Evolutionary conservation across 106 monocot genomes (phyloP).

Genomic region (Dioscorea alata): DNA sequence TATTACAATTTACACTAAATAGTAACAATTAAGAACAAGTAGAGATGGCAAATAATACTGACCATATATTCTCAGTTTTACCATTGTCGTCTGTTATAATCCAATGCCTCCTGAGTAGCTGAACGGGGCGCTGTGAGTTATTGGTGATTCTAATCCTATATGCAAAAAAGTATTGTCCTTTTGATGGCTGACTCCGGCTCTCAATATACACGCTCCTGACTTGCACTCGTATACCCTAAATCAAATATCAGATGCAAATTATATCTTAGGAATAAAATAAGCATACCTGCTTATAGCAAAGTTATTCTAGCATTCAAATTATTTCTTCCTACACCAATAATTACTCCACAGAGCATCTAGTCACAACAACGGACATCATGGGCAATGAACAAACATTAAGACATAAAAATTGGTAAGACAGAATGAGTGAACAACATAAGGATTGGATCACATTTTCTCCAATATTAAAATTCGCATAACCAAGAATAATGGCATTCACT

Average conservation of each 20-base stretch:
- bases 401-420: too few species aligned
- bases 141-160: conserved; percentile 71
- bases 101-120: conserved; percentile 95
- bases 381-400: too few species aligned
- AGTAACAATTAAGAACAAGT: not conserved
- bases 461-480: too few species aligned
- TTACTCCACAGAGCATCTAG: too few species aligned
- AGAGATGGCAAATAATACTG: conserved; percentile 3
- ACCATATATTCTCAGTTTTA: conserved; percentile 89
- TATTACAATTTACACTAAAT: not conserved
- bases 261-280: not conserved
- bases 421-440: too few species aligned
- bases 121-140: conserved; percentile 74
- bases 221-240: conserved; percentile 92
- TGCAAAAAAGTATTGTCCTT: conserved; percentile 67
- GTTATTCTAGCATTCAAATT: too few species aligned
- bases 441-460: too few species aligned
- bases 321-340: too few species aligned
- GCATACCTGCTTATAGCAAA: not conserved
- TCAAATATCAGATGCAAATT: not conserved
- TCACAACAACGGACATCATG: too few species aligned
- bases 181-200: conserved; percentile 65
- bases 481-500: too few species aligned
- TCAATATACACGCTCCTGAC: conserved; percentile 86
- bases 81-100: conserved; percentile 91